Percentiles rank a stretch among this genome's conserved stretches.
Evolutionary conservation across 805 yeast species (phyloP).

Genomic region (Wickerhamiella siamensis): DNA sequence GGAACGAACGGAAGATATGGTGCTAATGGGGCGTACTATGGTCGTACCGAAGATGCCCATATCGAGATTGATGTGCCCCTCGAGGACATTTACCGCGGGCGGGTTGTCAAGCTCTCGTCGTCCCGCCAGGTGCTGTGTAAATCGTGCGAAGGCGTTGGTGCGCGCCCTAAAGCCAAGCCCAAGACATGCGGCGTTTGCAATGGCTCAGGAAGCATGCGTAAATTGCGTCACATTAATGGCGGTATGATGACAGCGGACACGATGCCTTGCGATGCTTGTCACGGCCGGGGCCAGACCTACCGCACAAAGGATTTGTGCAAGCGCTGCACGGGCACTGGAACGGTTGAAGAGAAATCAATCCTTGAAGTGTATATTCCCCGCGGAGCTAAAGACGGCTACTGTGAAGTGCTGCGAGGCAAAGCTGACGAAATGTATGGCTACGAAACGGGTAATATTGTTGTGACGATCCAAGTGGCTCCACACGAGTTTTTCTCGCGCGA

Average conservation of each 20-base stretch:
- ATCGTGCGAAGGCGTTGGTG: slow-evolving; percentile 65
- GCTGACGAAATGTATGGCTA: slow-evolving; percentile 67
- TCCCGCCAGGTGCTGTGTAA: slow-evolving; percentile 61
- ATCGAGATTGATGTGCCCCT: slow-evolving; percentile 49
- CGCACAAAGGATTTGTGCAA: slow-evolving; percentile 62
- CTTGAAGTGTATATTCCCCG: slow-evolving; percentile 63
- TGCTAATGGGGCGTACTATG: slow-evolving; percentile 9
- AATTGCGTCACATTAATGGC: slow-evolving; percentile 52
- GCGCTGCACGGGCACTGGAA: slow-evolving; percentile 52
- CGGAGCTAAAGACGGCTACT: slow-evolving; percentile 54
- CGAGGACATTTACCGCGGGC: slow-evolving; percentile 83
- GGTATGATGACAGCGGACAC: slow-evolving; percentile 56
- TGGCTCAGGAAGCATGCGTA: slow-evolving; percentile 53
- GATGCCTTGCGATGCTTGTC: slow-evolving; percentile 51
- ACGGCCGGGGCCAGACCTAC: slow-evolving; percentile 50
- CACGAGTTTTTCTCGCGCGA: slow-evolving; percentile 40
- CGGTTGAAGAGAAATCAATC: slow-evolving; percentile 49
- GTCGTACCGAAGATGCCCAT: slow-evolving; percentile 51
- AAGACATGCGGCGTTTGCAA: slow-evolving; percentile 51
- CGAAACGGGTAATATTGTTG: slow-evolving; percentile 61
- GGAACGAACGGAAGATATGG: slow-evolving; percentile 15
- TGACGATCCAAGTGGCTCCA: slow-evolving; percentile 39
- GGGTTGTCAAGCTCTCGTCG: slow-evolving; percentile 56
- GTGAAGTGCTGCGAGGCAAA: slow-evolving; percentile 46
- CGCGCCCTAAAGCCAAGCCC: slow-evolving; percentile 41